Percentiles rank a stretch among this genome's conserved stretches.
phyloP scores from a whole-genome alignment of 192 early-diverging fungal genomes.

The Dispira parvispora region DNA sequence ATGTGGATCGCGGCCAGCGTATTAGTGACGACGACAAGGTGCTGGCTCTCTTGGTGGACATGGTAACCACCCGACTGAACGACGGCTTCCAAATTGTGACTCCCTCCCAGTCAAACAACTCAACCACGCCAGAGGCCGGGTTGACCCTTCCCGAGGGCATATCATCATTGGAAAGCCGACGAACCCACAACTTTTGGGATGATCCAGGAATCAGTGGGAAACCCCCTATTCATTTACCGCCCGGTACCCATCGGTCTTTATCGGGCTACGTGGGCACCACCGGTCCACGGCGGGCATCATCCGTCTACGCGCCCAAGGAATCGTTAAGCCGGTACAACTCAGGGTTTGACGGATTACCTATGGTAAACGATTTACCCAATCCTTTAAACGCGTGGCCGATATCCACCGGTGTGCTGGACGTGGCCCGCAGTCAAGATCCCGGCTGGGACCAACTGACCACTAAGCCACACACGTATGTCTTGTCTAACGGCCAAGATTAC shows the following conservation, averaged over 20 bases:
- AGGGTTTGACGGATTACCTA: background rate
- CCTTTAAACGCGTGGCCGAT: background rate
- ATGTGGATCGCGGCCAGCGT: conserved; percentile 27
- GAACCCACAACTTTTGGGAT: no score
- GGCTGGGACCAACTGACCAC: conserved; percentile 2
- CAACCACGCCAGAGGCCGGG: background rate
- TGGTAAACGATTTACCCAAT: background rate
- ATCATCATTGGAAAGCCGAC: no score
- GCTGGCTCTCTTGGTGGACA: conserved; percentile 50
- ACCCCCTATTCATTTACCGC: background rate
- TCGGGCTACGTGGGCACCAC: background rate
- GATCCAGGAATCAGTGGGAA: no score
- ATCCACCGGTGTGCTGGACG: background rate
- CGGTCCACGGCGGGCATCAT: background rate
- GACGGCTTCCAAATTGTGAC: conserved; percentile 88
- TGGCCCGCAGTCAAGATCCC: background rate
- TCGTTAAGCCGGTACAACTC: background rate
- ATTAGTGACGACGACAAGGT: conserved; percentile 27
- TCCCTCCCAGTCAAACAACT: conserved; percentile 2
- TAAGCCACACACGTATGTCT: background rate
- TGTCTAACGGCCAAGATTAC: conserved; percentile 5
- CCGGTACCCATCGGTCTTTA: background rate
- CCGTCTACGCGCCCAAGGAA: background rate
- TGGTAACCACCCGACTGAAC: conserved; percentile 74
- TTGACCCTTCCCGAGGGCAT: background rate